Evolutionary conservation across 2,329 filamentous ascomycete genomes (phyloP).

Genomic region (Microcyclosporella mali): DNA sequence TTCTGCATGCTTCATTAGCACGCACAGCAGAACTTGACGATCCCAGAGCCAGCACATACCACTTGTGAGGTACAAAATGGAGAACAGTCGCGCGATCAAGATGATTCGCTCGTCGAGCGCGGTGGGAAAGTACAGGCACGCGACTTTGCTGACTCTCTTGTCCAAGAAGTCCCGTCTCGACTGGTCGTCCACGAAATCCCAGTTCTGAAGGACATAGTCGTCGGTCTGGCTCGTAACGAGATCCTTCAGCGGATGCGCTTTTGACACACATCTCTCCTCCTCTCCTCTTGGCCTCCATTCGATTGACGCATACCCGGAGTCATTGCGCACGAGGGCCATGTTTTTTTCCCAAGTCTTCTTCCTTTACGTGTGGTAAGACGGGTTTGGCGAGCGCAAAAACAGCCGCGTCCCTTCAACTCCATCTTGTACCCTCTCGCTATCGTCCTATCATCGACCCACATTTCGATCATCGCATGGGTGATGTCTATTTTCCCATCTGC

Average conservation of each 20-base stretch:
- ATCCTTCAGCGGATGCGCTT: background rate
- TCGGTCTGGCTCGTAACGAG: background rate
- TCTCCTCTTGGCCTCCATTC: too few species aligned
- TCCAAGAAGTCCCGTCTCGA: slow-evolving; percentile 1
- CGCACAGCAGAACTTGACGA: background rate
- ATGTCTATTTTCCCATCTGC: too few species aligned
- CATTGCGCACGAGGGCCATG: background rate
- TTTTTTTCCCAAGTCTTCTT: background rate
- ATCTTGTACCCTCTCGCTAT: too few species aligned
- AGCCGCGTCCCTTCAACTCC: too few species aligned
- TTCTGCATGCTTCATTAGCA: slow-evolving; percentile 1
- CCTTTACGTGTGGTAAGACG: background rate
- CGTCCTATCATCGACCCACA: too few species aligned
- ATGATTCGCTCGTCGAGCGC: slow-evolving; percentile 3
- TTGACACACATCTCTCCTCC: too few species aligned
- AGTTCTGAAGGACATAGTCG: slow-evolving; percentile 3
- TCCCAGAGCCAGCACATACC: background rate
- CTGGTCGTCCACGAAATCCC: slow-evolving; percentile 3
- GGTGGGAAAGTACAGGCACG: slow-evolving; percentile 4
- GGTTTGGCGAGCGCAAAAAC: background rate
- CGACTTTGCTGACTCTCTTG: slow-evolving; percentile 1
- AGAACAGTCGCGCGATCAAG: slow-evolving; percentile 2
- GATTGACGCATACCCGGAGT: background rate
- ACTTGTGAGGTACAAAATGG: slow-evolving; percentile 2
- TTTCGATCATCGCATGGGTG: too few species aligned